phyloP scores from a whole-genome alignment of 352 stramenopile genomes.

The Hyaloperonospora brassicae region DNA sequence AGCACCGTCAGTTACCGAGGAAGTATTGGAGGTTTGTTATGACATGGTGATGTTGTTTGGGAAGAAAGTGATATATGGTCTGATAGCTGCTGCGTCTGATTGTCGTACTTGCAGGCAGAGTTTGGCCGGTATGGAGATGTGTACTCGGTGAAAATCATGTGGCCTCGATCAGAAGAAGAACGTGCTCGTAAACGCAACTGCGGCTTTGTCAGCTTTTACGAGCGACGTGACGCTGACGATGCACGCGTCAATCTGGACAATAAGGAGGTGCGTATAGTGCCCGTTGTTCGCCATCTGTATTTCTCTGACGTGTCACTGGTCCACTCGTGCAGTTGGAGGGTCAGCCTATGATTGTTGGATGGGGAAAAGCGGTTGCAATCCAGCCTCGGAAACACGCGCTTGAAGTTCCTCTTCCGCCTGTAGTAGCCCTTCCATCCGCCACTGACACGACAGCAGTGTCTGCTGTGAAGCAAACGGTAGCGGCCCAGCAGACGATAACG shows the following conservation, averaged over 20 bases:
- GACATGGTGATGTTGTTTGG: background rate
- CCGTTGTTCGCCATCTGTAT: background rate
- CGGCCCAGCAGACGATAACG: slow-evolving; percentile 21
- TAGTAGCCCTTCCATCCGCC: slow-evolving; percentile 7
- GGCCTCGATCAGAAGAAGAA: slow-evolving; percentile 93
- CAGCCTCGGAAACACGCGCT: slow-evolving; percentile 21
- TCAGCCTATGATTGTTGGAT: slow-evolving; percentile 67
- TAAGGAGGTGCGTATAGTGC: slow-evolving; percentile 45
- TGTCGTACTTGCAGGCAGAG: slow-evolving; percentile 27
- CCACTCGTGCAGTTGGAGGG: slow-evolving; percentile 45
- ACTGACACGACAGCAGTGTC: slow-evolving; percentile 1
- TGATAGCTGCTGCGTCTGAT: slow-evolving; percentile 6
- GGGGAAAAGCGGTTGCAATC: slow-evolving; percentile 78
- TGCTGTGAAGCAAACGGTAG: slow-evolving; percentile 1
- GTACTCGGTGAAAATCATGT: slow-evolving; percentile 98
- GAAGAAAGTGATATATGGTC: background rate
- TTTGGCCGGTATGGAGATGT: slow-evolving; percentile 89
- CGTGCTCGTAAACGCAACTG: slow-evolving; percentile 82
- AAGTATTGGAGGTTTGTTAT: slow-evolving; percentile 58
- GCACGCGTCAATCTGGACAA: slow-evolving; percentile 60
- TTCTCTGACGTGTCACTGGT: slow-evolving; percentile 3
- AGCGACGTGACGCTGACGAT: slow-evolving; percentile 74
- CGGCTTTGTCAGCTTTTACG: slow-evolving; percentile 94
- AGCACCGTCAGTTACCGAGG: slow-evolving; percentile 88
- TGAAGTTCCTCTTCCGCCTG: slow-evolving; percentile 9